phyloP scores from a whole-genome alignment of 345 rosid genomes.

The Leavenworthia alabamica region DNA sequence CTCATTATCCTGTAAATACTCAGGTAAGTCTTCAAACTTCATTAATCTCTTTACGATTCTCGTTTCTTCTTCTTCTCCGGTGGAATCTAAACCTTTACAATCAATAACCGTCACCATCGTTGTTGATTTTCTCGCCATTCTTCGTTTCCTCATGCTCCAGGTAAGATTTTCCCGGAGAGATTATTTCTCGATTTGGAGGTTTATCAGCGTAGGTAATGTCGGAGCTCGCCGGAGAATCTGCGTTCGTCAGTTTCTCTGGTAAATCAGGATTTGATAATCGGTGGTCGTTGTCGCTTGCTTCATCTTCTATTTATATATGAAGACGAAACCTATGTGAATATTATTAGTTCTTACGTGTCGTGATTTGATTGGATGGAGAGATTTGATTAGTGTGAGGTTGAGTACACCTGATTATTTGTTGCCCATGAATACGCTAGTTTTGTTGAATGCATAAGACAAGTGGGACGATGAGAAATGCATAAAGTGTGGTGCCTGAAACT shows the following conservation, averaged over 20 bases:
- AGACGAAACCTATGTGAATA: no score
- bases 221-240: background rate
- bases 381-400: background rate
- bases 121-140: conserved; percentile 10
- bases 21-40: conserved; percentile 71
- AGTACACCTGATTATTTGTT: conserved; percentile 6
- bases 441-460: background rate
- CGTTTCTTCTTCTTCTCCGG: background rate
- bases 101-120: conserved; percentile 1
- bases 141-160: conserved; percentile 16
- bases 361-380: background rate
- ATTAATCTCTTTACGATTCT: conserved; percentile 39
- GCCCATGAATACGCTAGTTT: background rate
- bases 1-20: conserved; percentile 75
- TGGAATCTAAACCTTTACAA: background rate
- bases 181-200: background rate
- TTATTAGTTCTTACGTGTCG: background rate
- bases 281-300: background rate
- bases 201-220: background rate
- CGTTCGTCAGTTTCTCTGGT: background rate
- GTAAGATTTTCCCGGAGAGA: background rate
- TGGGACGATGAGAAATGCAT: conserved; percentile 9
- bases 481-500: background rate
- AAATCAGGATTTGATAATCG: background rate
- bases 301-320: background rate